Base-by-base conservation (phyloP, 352 stramenopile species). In the Globisporangium spinosum region DNA sequence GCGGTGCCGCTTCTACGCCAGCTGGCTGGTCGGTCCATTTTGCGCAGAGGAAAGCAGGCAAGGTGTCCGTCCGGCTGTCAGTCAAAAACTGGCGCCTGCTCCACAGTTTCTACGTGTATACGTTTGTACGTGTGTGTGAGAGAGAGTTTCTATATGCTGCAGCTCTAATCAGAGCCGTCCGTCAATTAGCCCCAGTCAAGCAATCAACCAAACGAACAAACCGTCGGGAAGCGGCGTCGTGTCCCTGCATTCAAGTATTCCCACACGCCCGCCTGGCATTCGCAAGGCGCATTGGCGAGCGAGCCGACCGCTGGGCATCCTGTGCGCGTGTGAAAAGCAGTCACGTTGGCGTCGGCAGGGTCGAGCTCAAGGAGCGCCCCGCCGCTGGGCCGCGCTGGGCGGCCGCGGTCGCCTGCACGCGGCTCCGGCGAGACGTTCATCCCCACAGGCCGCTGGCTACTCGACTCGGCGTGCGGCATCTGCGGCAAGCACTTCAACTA, bases 401-500 rank as follows among this genome's bases (percentile, higher is more conserved):
- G 43, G 17, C 17, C 43, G 43, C 43, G 43, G 43, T 51, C 43
- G 7, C 71, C n/a, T 60, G 40, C 27, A 27, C 54, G 17, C 35
- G 34, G 56, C 67, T 64, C 74, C 25, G 70, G 73, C 69, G 75
- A 80, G 51, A 63, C 80, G 29, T 89, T 90, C 68, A 87, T 84
- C 67, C 81, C 83, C 59, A 78, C 78, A 64, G 64, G 68, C 12
- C 78, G 70, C 29, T 93, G 87, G 87, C 79, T 89, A 61, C 72
- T 89, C 34, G 73, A 83, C 40, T 68, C 75, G 32, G 74, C 66
- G 69, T 95, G 87, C 71, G 73, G 71, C 59, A 74, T 93, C 59
- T 95, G 87, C 75, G 74, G 70, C 65, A 61, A 64, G 32, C 62
- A 75, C 23, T 95, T 95, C 68, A 79, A 69, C 66, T 76, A 83